Evolutionary conservation across 2,329 filamentous ascomycete species (phyloP).

Genomic region (Colletotrichum graminicola): DNA sequence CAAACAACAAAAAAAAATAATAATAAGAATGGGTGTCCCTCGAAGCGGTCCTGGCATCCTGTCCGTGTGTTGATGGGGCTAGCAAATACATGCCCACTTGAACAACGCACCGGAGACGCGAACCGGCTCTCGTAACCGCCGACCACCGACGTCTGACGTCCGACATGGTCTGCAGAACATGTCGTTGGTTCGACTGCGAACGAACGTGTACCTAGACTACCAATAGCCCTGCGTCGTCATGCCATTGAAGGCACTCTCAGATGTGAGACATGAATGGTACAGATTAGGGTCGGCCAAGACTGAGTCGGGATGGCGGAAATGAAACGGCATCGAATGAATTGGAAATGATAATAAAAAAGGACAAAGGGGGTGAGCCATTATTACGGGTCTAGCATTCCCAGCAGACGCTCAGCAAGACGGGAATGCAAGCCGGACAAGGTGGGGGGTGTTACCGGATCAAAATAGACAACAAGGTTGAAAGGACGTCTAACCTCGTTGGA

Average conservation of each 20-base stretch:
- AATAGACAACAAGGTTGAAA: not conserved
- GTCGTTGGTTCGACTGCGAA: constrained; percentile 18
- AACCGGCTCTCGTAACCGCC: constrained; percentile 29
- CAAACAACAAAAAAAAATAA: too few relatives aligned
- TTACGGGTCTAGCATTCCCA: not conserved
- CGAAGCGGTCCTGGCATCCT: constrained; percentile 18
- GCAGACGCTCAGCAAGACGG: not conserved
- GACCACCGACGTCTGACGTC: constrained; percentile 30
- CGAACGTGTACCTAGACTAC: not conserved
- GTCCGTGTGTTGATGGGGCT: not conserved
- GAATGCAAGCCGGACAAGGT: constrained; percentile 1
- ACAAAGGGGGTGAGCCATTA: not conserved
- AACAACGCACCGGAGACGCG: constrained; percentile 27
- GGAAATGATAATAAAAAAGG: not conserved
- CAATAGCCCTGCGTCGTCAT: constrained; percentile 8
- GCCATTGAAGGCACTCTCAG: constrained; percentile 3
- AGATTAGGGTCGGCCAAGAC: not conserved
- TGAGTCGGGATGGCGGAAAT: not conserved
- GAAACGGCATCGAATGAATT: constrained; percentile 22
- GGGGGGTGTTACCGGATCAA: constrained; percentile 1
- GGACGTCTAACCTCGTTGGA: constrained; percentile 2
- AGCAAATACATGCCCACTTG: not conserved
- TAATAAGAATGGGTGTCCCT: not conserved
- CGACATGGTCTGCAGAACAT: constrained; percentile 18
- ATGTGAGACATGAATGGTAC: constrained; percentile 6